phyloP scores from a whole-genome alignment of 352 stramenopile species.

The Phytophthora capsici region DNA sequence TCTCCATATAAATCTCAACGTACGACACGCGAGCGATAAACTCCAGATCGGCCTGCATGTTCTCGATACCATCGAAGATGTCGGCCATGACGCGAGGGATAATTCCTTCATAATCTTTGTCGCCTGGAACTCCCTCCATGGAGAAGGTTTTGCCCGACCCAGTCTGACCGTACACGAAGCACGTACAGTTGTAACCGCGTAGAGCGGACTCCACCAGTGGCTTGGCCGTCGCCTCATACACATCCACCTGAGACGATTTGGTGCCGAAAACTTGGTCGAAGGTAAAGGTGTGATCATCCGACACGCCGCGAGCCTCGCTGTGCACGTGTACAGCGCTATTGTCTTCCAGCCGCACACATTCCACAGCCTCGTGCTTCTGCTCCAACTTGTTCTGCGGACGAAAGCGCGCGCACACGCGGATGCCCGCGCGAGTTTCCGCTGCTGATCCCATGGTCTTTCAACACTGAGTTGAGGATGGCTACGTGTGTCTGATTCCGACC shows the following conservation, averaged over 20 bases:
- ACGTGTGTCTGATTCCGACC: conserved; percentile 24
- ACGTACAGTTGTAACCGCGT: conserved; percentile 90
- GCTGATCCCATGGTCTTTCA: conserved; percentile 26
- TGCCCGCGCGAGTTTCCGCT: conserved; percentile 43
- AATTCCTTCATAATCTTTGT: conserved; percentile 71
- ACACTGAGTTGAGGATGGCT: conserved; percentile 1
- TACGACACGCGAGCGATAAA: conserved; percentile 98
- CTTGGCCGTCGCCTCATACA: conserved; percentile 72
- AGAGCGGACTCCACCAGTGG: conserved; percentile 66
- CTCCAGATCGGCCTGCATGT: conserved; percentile 78
- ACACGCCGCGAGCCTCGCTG: conserved; percentile 28
- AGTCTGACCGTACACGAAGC: conserved; percentile 94
- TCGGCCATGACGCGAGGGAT: conserved; percentile 80
- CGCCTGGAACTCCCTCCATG: conserved; percentile 82
- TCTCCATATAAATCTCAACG: conserved; percentile 99
- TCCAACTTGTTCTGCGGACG: conserved; percentile 83
- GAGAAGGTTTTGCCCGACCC: conserved; percentile 93
- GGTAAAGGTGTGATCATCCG: conserved; percentile 66
- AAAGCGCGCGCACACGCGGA: conserved; percentile 78
- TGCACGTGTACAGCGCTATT: conserved; percentile 49
- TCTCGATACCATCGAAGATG: conserved; percentile 72
- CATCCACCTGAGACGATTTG: conserved; percentile 54
- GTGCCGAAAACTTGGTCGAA: conserved; percentile 79
- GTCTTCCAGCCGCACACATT: conserved; percentile 64
- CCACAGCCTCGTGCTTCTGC: conserved; percentile 66